Conservation (phyloP, 2,329 filamentous ascomycete genomes). For the Trichoderma aggressivum region DNA sequence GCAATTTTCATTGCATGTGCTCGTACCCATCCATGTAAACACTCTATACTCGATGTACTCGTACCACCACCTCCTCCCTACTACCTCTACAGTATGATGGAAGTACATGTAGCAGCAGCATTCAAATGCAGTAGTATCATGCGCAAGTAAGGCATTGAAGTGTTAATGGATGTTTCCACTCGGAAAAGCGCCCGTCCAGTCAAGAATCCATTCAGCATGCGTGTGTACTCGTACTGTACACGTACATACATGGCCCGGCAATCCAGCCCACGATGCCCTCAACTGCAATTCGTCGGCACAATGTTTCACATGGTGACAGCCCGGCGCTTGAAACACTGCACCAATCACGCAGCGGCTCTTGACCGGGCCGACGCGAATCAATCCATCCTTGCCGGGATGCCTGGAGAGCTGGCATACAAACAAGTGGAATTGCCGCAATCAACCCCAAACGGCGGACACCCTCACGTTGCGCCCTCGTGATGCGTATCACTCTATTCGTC, state of each 20-base stretch:
- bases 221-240: not conserved
- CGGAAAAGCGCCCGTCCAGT: not conserved
- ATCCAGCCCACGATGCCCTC: not conserved
- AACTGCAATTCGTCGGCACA: not conserved
- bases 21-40: not conserved
- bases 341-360: constrained; percentile 13
- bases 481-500: not conserved
- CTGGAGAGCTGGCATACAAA: not conserved
- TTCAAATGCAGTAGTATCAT: not conserved
- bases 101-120: not conserved
- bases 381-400: not conserved
- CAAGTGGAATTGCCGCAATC: not conserved
- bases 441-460: constrained; percentile 10
- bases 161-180: not conserved
- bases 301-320: constrained; percentile 11
- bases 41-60: not conserved
- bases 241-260: too few species aligned
- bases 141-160: not conserved
- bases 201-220: not conserved
- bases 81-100: not conserved
- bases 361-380: constrained; percentile 10
- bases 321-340: constrained; percentile 15
- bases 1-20: not conserved
- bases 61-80: not conserved
- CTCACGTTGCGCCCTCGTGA: constrained; percentile 2